Percentiles rank a stretch among this genome's conserved stretches.
phyloP scores from a whole-genome alignment of 1,139 yeast genomes.

The Candida sp. region DNA sequence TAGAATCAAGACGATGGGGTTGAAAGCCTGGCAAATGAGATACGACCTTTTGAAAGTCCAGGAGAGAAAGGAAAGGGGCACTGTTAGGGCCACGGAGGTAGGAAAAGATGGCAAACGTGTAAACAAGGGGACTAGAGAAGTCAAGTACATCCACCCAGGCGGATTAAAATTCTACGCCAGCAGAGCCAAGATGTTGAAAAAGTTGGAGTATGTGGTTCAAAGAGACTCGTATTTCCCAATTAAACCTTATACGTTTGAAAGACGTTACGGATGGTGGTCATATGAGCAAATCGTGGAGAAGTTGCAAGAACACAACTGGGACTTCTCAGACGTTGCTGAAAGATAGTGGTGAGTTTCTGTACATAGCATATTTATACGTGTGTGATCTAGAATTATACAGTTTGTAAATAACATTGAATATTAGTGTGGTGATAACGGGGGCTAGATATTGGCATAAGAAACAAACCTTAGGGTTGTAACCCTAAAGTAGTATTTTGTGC shows the following conservation, averaged over 20 bases:
- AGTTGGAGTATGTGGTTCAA: constrained; percentile 57
- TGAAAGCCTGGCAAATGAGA: constrained; percentile 88
- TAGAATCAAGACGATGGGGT: constrained; percentile 90
- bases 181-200: constrained; percentile 60
- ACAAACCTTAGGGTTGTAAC: constrained; percentile 2
- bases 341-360: constrained; percentile 4
- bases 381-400: not conserved
- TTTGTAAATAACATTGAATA: too few relatives aligned
- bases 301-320: constrained; percentile 37
- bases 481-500: not conserved
- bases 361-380: constrained; percentile 6
- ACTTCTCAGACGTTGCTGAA: constrained; percentile 31
- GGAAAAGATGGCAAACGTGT: too few relatives aligned
- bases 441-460: too few relatives aligned
- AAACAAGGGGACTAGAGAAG: constrained; percentile 33
- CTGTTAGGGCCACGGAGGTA: constrained; percentile 17
- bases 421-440: too few relatives aligned
- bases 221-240: constrained; percentile 49
- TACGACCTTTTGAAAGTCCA: constrained; percentile 61
- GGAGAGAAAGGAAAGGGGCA: constrained; percentile 24
- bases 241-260: constrained; percentile 17
- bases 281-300: constrained; percentile 46
- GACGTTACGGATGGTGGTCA: constrained; percentile 39
- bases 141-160: constrained; percentile 54
- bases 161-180: constrained; percentile 62